phyloP scores from a whole-genome alignment of 768 basidiomycete genomes.

The Leccinum aurantiacum region DNA sequence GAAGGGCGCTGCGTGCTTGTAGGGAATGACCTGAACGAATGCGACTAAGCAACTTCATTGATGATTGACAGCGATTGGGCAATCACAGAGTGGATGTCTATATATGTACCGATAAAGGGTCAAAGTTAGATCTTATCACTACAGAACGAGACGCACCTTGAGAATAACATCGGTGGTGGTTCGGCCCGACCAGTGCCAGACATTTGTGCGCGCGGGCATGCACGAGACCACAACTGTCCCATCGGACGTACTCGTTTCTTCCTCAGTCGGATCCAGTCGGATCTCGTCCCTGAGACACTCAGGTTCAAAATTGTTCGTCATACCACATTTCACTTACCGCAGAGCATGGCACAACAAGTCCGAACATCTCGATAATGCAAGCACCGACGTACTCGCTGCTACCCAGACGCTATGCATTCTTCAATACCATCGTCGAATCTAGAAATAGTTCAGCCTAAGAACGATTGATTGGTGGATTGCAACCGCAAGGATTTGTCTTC shows the following conservation, averaged over 20 bases:
- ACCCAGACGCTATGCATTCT: conserved; percentile 78
- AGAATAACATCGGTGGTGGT: conserved; percentile 49
- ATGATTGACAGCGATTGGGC: conserved; percentile 56
- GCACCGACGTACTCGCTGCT: conserved; percentile 76
- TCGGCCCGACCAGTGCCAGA: conserved; percentile 78
- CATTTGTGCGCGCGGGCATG: conserved; percentile 82
- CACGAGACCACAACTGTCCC: conserved; percentile 76
- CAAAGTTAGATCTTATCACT: conserved; percentile 6
- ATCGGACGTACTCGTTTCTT: conserved; percentile 56
- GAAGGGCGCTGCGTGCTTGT: not conserved
- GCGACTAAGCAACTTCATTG: conserved; percentile 12
- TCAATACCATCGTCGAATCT: conserved; percentile 66
- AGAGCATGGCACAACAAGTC: conserved; percentile 80
- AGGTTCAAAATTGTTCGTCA: not conserved
- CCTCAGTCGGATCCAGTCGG: conserved; percentile 79
- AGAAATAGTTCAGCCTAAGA: conserved; percentile 30
- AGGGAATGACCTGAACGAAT: not conserved
- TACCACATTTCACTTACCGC: conserved; percentile 49
- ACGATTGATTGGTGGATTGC: conserved; percentile 46
- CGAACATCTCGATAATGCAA: conserved; percentile 70
- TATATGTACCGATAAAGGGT: conserved; percentile 37
- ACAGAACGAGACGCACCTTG: conserved; percentile 46
- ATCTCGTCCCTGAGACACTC: conserved; percentile 44
- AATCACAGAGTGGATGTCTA: conserved; percentile 52
- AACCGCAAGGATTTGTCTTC: conserved; percentile 75